Percentiles rank a stretch among this genome's conserved stretches.
These are phyloP conservation scores for Amphirosellinia nigrospora DNA, from an alignment of 495 filamentous ascomycete species.

Conservation along the genomic window DNA sequence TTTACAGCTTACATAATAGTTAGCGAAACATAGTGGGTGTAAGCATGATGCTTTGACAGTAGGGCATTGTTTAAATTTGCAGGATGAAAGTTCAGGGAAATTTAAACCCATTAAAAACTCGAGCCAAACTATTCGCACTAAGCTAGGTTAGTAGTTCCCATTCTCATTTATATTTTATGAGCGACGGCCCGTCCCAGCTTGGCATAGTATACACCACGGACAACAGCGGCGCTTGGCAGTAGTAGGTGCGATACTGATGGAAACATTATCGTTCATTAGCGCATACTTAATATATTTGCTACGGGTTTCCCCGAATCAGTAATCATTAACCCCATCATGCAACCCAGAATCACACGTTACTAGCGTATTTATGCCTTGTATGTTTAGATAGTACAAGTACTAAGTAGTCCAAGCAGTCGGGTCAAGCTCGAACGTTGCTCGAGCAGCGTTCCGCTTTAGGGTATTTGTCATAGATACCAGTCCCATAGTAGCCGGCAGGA, in stretches of 20 bases:
- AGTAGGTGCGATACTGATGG: not conserved
- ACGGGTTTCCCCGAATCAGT: not conserved
- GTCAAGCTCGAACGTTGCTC: not conserved
- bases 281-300: not conserved
- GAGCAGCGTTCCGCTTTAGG: not conserved
- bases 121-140: not conserved
- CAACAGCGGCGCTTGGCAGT: not conserved
- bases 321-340: not conserved
- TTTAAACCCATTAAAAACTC: not conserved
- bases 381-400: too few relatives aligned
- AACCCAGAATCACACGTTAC: not conserved
- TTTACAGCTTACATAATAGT: not conserved
- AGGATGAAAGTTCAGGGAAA: not conserved
- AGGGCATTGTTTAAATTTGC: not conserved
- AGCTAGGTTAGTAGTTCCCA: not conserved
- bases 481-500: not conserved
- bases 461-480: not conserved
- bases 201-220: not conserved
- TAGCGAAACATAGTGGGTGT: not conserved
- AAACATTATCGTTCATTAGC: not conserved
- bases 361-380: not conserved
- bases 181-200: not conserved
- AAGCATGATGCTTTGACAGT: not conserved
- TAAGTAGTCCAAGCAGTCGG: not conserved
- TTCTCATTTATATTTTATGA: not conserved